phyloP scores from a whole-genome alignment of 257 asterid species.

The Ocimum tenuiflorum region DNA sequence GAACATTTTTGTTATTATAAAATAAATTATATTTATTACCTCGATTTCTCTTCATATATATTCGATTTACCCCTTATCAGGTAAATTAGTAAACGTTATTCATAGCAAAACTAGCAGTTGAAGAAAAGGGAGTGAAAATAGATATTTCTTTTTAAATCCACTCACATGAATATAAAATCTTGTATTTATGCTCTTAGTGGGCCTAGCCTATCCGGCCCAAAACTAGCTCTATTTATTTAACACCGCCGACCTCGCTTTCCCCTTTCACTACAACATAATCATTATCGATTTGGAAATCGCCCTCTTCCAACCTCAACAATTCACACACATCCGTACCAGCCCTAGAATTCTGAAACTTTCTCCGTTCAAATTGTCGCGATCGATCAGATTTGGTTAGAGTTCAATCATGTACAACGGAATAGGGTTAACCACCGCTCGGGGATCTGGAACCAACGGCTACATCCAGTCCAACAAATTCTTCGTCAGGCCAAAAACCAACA shows the following conservation, averaged over 20 bases:
- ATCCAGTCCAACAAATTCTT: slow-evolving; percentile 72
- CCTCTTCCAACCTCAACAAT: not conserved
- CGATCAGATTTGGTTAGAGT: not conserved
- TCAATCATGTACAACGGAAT: slow-evolving; percentile 81
- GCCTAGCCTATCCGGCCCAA: no score
- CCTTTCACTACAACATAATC: not conserved
- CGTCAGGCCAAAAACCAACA: slow-evolving; percentile 47
- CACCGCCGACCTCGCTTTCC: not conserved
- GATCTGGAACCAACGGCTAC: slow-evolving; percentile 91
- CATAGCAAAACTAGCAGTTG: no score
- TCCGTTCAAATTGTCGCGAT: not conserved
- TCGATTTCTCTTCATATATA: no score
- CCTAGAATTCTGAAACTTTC: not conserved
- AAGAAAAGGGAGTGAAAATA: no score
- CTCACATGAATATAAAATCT: no score
- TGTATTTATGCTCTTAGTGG: no score
- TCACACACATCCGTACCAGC: not conserved
- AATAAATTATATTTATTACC: no score
- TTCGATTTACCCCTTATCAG: no score
- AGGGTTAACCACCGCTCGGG: slow-evolving; percentile 81
- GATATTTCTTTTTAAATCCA: no score
- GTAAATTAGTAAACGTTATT: no score
- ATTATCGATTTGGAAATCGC: not conserved
- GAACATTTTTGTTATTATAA: no score
- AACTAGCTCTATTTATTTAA: not conserved